Evolutionary conservation across 148 eudicot species (phyloP).

Genomic region (Dysphania ambrosioides): DNA sequence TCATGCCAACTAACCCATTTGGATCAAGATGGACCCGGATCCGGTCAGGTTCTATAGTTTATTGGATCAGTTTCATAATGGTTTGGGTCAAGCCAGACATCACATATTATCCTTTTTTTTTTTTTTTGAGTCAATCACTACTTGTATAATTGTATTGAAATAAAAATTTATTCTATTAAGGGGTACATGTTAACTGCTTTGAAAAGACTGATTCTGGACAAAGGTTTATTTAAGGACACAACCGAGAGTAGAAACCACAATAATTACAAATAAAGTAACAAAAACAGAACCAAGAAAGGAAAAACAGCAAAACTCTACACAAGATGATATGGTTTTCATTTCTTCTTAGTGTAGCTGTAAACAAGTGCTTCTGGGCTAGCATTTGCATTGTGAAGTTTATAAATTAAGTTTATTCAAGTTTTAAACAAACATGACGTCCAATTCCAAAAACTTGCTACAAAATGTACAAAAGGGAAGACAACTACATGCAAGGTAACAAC

Average conservation of each 20-base stretch:
- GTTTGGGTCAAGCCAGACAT: too few species aligned
- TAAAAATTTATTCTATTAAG: too few species aligned
- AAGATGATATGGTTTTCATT: not conserved
- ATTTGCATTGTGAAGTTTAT: not conserved
- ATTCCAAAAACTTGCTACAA: conserved; percentile 9
- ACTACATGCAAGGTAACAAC: conserved; percentile 9
- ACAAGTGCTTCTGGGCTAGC: not conserved
- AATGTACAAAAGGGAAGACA: conserved; percentile 2
- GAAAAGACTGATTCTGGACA: too few species aligned
- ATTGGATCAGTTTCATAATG: too few species aligned
- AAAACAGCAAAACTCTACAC: not conserved
- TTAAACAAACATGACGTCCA: not conserved
- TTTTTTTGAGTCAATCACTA: too few species aligned
- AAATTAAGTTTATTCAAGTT: not conserved
- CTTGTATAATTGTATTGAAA: too few species aligned
- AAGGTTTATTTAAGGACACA: not conserved
- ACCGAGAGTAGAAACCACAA: not conserved
- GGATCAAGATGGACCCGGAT: too few species aligned
- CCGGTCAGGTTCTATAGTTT: too few species aligned
- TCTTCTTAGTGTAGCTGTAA: not conserved
- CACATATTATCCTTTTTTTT: too few species aligned
- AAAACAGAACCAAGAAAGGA: not conserved
- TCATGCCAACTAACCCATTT: too few species aligned
- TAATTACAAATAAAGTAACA: not conserved
- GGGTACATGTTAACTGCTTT: not conserved